Evolutionary conservation across 2,329 filamentous ascomycete species (phyloP).

Genomic region (Aureobasidium sp.): DNA sequence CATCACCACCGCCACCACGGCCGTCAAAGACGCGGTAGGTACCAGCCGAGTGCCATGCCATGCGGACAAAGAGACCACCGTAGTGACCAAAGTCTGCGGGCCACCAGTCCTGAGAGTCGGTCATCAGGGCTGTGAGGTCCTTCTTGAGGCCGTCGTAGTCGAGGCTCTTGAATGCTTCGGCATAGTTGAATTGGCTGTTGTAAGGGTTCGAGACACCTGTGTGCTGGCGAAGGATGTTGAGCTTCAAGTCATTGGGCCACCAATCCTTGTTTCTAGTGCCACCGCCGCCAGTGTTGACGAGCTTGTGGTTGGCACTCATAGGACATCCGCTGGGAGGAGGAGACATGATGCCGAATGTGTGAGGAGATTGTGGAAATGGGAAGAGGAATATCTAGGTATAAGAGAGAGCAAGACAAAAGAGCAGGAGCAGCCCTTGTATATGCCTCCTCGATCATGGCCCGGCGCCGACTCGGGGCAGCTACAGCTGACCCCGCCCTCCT

Average conservation of each 20-base stretch:
- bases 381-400: not conserved
- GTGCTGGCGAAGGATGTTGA: constrained; percentile 70
- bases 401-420: not conserved
- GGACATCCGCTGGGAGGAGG: constrained; percentile 24
- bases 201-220: constrained; percentile 57
- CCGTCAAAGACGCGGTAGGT: constrained; percentile 71
- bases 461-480: not conserved
- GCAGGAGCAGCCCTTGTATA: not conserved
- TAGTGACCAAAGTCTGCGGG: constrained; percentile 78
- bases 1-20: constrained; percentile 65
- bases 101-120: constrained; percentile 75
- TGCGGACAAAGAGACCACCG: constrained; percentile 70
- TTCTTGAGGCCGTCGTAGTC: constrained; percentile 68
- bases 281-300: constrained; percentile 31
- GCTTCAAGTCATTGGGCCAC: constrained; percentile 63
- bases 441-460: not conserved
- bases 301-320: constrained; percentile 20
- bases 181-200: constrained; percentile 61
- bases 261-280: constrained; percentile 65
- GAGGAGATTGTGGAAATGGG: not conserved
- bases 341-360: constrained; percentile 20
- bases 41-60: constrained; percentile 75
- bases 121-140: constrained; percentile 65
- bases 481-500: constrained; percentile 3
- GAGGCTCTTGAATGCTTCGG: constrained; percentile 62